Base-by-base conservation (phyloP, 108 stramenopile species). In the Cylindrotheca fusiformis region DNA sequence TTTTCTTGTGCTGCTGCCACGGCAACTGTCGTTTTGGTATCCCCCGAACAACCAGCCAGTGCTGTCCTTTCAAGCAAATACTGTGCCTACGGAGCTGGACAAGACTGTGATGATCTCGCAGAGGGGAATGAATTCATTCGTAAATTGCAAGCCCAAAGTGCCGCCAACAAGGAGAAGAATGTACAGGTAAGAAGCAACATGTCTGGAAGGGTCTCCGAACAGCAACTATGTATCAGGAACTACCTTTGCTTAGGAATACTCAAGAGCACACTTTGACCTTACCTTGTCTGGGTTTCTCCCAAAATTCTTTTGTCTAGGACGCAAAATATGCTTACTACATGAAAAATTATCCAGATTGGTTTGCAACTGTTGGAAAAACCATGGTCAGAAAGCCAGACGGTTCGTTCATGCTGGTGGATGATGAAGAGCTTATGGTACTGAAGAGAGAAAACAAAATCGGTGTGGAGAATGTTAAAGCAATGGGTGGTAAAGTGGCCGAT, bases 301-400 rank as follows among this genome's bases (percentile, higher is more conserved):
- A n/a, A n/a, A n/a, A n/a, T n/a, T n/a, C n/a, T n/a, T n/a, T n/a
- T n/a, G n/a, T n/a, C n/a, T n/a, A n/a, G n/a, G 85, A 86, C 59
- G 75, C 81, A 17, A 58, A 72, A 29, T 72, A 82, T 63, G 85
- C 88, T 5, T 93, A 84, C 51, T 84, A 93, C 74, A 88, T 87
- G 79, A 93, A 88, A 62, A 93, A 93, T 64, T 93, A 89, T 56
- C 91, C 91, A 6, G 91, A 88, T 52, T 83, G 80, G 18, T 90
- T 93, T 60, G 80, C 74, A 17, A 24, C 59, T 24, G 56, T 73
- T 2, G 69, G 80, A 18, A 86, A 88, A 63, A 68, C 53, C 24
- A 76, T 93, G 78, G 71, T 90, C 6, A 84, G 77, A 68, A 83
- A 85, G 59, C 53, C 63, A 21, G 91, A 93, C 73, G 88, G 88